Conservation (phyloP, 2,329 filamentous ascomycete species). For the Ophiostoma pallidulum region DNA sequence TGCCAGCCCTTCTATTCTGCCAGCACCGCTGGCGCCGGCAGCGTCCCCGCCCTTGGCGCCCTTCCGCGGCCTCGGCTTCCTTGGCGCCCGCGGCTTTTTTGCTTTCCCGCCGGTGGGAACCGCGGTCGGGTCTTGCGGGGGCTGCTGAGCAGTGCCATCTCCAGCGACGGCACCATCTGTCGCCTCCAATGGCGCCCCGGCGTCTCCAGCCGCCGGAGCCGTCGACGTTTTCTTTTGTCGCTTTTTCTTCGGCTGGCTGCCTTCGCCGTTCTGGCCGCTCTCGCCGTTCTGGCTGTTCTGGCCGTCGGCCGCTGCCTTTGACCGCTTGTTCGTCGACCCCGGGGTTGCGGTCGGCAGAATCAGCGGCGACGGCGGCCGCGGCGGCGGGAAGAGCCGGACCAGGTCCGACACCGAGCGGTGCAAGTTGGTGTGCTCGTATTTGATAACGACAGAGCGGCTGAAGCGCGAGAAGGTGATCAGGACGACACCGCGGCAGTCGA, state of each 20-base stretch:
- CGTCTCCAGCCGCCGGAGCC: not conserved
- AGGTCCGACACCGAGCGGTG: slow-evolving; percentile 46
- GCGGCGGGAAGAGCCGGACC: slow-evolving; percentile 36
- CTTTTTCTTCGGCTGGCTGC: slow-evolving; percentile 2
- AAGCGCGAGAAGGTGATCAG: slow-evolving; percentile 40
- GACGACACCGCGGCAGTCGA: slow-evolving; percentile 47
- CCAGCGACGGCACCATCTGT: not conserved
- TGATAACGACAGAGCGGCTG: slow-evolving; percentile 38
- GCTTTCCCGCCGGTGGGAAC: not conserved
- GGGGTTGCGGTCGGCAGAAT: not conserved
- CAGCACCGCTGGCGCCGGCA: not conserved
- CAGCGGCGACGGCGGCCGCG: slow-evolving; percentile 25
- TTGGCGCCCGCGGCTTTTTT: slow-evolving; percentile 9
- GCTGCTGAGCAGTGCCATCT: not conserved
- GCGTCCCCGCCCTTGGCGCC: not conserved
- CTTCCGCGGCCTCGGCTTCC: not conserved
- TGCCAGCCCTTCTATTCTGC: not conserved
- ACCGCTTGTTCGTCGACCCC: not conserved
- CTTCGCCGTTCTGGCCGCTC: slow-evolving; percentile 1
- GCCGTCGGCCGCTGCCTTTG: not conserved
- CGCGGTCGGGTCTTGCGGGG: not conserved
- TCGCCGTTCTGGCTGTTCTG: slow-evolving; percentile 1
- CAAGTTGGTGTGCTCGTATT: slow-evolving; percentile 48
- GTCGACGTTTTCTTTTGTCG: not conserved
- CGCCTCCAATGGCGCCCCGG: not conserved